Evolutionary conservation across 192 early-diverging fungal genomes (phyloP), one percentile per base, ranked within the genome.

Genomic region (Backusella sp.): DNA sequence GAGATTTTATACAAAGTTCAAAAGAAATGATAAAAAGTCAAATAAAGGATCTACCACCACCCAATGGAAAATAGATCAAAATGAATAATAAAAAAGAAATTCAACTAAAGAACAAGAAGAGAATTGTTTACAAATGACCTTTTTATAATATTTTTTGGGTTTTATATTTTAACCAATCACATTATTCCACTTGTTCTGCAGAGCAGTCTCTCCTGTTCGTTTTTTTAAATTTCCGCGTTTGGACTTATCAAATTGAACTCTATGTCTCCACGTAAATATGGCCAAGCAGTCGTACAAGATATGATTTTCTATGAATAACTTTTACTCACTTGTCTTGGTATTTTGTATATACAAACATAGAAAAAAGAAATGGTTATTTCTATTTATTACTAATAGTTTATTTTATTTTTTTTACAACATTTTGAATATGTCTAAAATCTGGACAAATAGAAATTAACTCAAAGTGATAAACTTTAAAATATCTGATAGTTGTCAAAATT

Each of bases 31-130:
- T 32, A 32, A 39, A 35, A 66, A 68, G 3, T 36, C 28, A 46
- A 39, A 39, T 56, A 68, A 41, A 41, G 42, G 68, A 70, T 77
- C 42, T 71, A 77, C 77, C 77, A 77, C 76, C 76, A 79, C 77
- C 77, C 77, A 79, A 79, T 79, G 77, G 77, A 79, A 32, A 66
- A 70, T 21, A 68, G 34, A 73, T 69, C 68, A 71, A 77, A 44
- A 44, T 42, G 28, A 30, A 70, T 30, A 49, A 30, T 23, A 49
- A 49, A 46, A 49, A 46, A 46, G 7, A 30, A 26, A 65, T 62
- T 74, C 73, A 42, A 74, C 59, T 74, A 46, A 66, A 74, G 73
- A 74, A 67, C 21, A 46, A 28, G 23, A 66, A 44, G 44, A 74
- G 30, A 21, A 66, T 15, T 30, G 65, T 5, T 17, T 19, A 1